Conservation (phyloP, 331 rosid genomes). For the Cydonia oblonga region DNA sequence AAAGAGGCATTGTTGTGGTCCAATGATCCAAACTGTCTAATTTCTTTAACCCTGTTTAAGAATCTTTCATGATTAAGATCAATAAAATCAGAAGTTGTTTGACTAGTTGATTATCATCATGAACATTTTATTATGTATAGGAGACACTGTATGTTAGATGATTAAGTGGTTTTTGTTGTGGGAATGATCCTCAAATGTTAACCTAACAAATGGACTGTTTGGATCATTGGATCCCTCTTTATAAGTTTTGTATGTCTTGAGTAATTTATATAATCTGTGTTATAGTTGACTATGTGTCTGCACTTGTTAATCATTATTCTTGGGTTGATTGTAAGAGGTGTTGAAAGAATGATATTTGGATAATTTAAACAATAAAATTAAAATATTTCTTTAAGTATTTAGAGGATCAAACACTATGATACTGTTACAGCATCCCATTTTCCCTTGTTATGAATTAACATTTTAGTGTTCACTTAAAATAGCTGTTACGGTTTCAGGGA, state of each 20-base stretch:
- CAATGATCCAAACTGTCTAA: neutral
- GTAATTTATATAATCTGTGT: neutral
- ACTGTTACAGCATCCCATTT: neutral
- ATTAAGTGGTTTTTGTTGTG: neutral
- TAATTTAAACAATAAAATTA: neutral
- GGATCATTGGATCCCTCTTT: neutral
- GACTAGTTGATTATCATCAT: neutral
- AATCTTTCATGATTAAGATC: neutral
- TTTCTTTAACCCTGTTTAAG: neutral
- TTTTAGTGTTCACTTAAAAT: neutral
- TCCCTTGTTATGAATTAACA: neutral
- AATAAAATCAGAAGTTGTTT: neutral
- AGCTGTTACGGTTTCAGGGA: neutral
- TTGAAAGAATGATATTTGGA: neutral
- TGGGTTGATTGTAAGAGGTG: neutral
- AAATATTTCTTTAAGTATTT: neutral
- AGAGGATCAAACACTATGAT: neutral
- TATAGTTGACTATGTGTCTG: neutral
- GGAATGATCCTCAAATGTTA: neutral
- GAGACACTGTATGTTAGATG: neutral
- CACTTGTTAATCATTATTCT: neutral
- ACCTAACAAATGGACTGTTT: neutral
- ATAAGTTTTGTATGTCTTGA: neutral
- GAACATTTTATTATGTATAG: neutral
- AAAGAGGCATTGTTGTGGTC: neutral